phyloP scores from a whole-genome alignment of 257 asterid species.

The Lithospermum erythrorhizon region DNA sequence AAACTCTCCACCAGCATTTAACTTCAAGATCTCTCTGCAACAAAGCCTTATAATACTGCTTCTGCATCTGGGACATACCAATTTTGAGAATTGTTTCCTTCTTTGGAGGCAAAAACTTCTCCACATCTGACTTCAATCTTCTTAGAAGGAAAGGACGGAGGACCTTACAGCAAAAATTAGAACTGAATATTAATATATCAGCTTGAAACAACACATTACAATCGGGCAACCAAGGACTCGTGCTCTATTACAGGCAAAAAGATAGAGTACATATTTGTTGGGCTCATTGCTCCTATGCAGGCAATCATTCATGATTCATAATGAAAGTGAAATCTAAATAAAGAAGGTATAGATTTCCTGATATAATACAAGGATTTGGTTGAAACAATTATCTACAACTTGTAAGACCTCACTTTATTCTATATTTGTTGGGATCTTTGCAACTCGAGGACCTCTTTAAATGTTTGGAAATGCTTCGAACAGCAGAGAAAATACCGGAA shows the following conservation, averaged over 20 bases:
- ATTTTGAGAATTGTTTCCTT: conserved; percentile 98
- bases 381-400: too few relatives aligned
- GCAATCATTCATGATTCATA: too few relatives aligned
- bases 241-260: background rate
- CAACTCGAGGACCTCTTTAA: too few relatives aligned
- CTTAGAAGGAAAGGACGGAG: conserved; percentile 94
- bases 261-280: background rate
- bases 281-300: too few relatives aligned
- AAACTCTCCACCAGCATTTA: conserved; percentile 99
- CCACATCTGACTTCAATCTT: conserved; percentile 96
- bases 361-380: too few relatives aligned
- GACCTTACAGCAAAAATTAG: conserved; percentile 36
- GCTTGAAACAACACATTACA: background rate
- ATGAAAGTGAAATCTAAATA: too few relatives aligned
- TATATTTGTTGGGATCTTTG: too few relatives aligned
- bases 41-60: conserved; percentile 80
- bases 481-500: too few relatives aligned
- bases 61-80: conserved; percentile 99
- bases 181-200: background rate
- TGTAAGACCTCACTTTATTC: too few relatives aligned
- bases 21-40: conserved; percentile 98
- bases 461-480: too few relatives aligned
- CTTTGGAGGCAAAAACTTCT: conserved; percentile 98
- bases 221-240: background rate
- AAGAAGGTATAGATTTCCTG: too few relatives aligned